Percentiles rank a stretch among this genome's conserved stretches.
phyloP scores from a whole-genome alignment of 345 rosid species.

The Eucalyptus fibrosa region DNA sequence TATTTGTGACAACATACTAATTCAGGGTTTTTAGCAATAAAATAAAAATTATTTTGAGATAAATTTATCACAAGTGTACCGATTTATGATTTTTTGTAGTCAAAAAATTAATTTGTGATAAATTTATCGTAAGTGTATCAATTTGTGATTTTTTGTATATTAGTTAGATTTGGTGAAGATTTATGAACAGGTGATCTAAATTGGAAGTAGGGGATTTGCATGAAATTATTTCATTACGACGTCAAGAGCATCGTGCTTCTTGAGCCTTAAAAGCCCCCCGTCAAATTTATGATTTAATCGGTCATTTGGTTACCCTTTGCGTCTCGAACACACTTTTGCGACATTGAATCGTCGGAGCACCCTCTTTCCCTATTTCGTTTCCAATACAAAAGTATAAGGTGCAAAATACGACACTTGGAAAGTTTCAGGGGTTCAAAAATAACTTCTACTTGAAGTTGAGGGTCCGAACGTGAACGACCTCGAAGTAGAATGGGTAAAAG shows the following conservation, averaged over 20 bases:
- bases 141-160: too few relatives aligned
- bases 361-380: neutral
- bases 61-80: fast-evolving
- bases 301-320: neutral
- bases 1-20: too few relatives aligned
- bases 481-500: neutral
- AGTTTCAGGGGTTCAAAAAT: neutral
- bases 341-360: neutral
- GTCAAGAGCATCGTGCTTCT: neutral
- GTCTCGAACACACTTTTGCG: neutral
- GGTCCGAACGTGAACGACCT: neutral
- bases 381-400: neutral
- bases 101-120: too few relatives aligned
- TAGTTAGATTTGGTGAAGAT: fast-evolving
- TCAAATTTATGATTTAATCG: neutral
- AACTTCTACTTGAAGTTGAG: neutral
- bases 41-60: fast-evolving
- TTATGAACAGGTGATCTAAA: neutral
- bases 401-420: neutral
- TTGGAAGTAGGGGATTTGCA: neutral
- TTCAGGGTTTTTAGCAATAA: fast-evolving
- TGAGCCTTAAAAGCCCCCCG: neutral
- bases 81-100: fast-evolving
- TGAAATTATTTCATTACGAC: neutral
- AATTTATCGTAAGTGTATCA: too few relatives aligned